Evolutionary conservation across 2,329 filamentous ascomycete species (phyloP).

Genomic region (Apiospora sp.): DNA sequence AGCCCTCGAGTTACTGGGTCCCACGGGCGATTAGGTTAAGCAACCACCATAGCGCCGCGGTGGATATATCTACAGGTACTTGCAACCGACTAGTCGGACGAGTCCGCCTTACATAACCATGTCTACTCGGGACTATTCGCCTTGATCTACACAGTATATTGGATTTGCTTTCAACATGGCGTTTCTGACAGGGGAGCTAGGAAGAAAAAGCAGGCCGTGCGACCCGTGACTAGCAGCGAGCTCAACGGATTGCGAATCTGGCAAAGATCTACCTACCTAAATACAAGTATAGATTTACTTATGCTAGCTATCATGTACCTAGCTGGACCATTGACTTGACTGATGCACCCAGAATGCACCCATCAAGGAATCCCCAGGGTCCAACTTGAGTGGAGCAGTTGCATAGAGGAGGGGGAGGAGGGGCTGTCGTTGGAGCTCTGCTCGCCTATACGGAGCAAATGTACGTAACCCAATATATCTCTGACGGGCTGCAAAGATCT

Average conservation of each 20-base stretch:
- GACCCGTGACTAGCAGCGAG: not conserved
- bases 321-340: not conserved
- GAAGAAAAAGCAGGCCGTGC: not conserved
- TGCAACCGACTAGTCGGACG: not conserved
- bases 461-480: slow-evolving; percentile 21
- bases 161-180: not conserved
- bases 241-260: not conserved
- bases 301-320: not conserved
- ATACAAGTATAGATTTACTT: not conserved
- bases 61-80: slow-evolving; percentile 4
- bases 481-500: slow-evolving; percentile 16
- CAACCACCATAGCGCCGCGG: not conserved
- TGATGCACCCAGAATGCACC: not conserved
- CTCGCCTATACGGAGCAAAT: not conserved
- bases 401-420: slow-evolving; percentile 20
- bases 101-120: not conserved
- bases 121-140: not conserved
- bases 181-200: not conserved
- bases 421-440: slow-evolving; percentile 15
- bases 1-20: not conserved
- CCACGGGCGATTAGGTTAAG: slow-evolving; percentile 12
- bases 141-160: slow-evolving; percentile 6
- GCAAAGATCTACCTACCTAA: not conserved
- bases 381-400: slow-evolving; percentile 1
- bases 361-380: slow-evolving; percentile 17